phyloP scores from a whole-genome alignment of 768 basidiomycete genomes.

The Holtermanniella nyarrowii region DNA sequence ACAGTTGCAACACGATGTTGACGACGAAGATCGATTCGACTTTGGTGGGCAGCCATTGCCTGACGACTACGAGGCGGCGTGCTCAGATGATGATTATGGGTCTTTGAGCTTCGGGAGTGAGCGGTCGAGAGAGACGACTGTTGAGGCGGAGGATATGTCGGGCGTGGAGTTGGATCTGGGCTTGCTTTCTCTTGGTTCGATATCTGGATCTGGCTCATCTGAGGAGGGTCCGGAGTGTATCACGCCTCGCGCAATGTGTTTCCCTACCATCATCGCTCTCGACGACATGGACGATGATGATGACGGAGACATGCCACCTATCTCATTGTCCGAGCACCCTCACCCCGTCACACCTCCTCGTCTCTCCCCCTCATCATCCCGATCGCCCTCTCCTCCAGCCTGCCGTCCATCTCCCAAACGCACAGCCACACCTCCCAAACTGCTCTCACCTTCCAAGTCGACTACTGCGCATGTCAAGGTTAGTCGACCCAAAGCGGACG shows the following conservation, averaged over 20 bases:
- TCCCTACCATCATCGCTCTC: neutral
- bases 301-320: neutral
- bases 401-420: too few species aligned
- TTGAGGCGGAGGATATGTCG: neutral
- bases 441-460: neutral
- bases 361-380: neutral
- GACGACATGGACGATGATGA: neutral
- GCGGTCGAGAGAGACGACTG: neutral
- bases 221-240: neutral
- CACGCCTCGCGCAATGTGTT: neutral
- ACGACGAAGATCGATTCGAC: neutral
- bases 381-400: neutral
- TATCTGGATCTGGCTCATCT: neutral
- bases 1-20: neutral
- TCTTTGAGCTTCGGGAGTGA: neutral
- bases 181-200: neutral
- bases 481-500: neutral
- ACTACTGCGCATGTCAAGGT: neutral
- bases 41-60: conserved; percentile 9
- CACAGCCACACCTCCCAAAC: neutral
- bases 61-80: conserved; percentile 21
- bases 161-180: neutral
- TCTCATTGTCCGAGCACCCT: neutral
- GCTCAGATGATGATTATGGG: neutral
- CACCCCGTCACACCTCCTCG: neutral